A percentile compares a stretch with the other conserved stretches of the same genome.
Conservation (phyloP, 306 rosid species). For the Neltuma alba region DNA sequence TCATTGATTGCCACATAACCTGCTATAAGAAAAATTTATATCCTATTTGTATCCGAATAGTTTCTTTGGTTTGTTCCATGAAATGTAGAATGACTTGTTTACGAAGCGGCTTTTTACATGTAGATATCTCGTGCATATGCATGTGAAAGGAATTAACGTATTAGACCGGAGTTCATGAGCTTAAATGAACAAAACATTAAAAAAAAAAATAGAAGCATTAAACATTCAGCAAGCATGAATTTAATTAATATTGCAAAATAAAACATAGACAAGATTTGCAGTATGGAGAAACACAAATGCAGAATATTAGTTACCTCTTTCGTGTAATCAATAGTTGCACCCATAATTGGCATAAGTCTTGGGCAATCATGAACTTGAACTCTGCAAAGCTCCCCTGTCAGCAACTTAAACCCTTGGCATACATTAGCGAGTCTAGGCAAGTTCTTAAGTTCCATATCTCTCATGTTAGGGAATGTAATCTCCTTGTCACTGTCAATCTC, state of each 20-base stretch:
- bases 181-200: neutral
- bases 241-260: neutral
- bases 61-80: neutral
- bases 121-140: neutral
- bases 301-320: too few species aligned
- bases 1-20: too few species aligned
- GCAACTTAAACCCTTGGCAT: neutral
- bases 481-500: neutral
- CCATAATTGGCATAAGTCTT: too few species aligned
- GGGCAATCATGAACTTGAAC: too few species aligned
- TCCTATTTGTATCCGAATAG: too few species aligned
- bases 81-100: too few species aligned
- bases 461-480: neutral
- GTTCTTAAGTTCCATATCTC: rapidly evolving
- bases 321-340: too few species aligned
- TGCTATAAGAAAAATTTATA: too few species aligned
- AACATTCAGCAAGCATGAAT: neutral
- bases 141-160: neutral
- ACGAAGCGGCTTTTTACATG: too few species aligned
- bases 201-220: too few species aligned
- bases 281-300: too few species aligned
- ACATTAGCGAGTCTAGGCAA: neutral
- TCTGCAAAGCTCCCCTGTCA: neutral
- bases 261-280: neutral
- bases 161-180: neutral